Base-by-base conservation (phyloP, 2,329 filamentous ascomycete species). In the Incumbomyces delicatus region DNA sequence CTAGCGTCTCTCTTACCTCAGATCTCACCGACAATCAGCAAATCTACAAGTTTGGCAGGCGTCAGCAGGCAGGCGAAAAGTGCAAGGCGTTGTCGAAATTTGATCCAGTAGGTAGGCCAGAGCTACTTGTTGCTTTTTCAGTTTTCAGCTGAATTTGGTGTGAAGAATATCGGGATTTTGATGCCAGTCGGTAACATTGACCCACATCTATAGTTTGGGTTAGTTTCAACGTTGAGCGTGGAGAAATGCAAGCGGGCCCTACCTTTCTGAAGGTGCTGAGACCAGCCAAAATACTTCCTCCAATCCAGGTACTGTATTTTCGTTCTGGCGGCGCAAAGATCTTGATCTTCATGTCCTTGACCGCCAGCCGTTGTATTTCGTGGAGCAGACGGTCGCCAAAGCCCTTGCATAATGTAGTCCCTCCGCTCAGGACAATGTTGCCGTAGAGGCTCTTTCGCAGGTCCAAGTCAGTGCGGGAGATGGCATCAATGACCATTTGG, bases 281-380 rank as follows among this genome's bases (percentile, higher is more conserved):
- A 6, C 92, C 90, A 30, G 92, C 92, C 56, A 98, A 73, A 68
- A 98, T 98, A 66, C 92, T 95, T 47, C 92, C 92, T 54, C 92
- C 92, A 58, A 96, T 96, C 92, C 92, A 98, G 29, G 92, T 98
- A 52, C 88, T 95, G 72, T 96, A 98, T 69, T 96, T 95, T 56
- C 92, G 78, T 74, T 98, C 92, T 5, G 92, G 90, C 46, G 92
- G 92, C 45, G 92, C 92, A 71, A 94, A 95, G 63, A 98, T 98
- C 75, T 95, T 95, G 72, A 98, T 96, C 61, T 89, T 81, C 90
- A 95, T 98, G 65, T 98, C 92, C 74, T 95, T 95, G 58, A 96
- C 88, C 10, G 92, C 92, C 59, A 96, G 72, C 63, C 83, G 77
- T 70, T 95, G 92, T 56, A 96, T 84, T 70, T 98, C 92, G 57